A percentile compares a stretch with the other conserved stretches of the same genome.
These are phyloP conservation scores for Penicillium longicatenatum DNA, from an alignment of 495 filamentous ascomycete genomes.

Conservation along the genomic window DNA sequence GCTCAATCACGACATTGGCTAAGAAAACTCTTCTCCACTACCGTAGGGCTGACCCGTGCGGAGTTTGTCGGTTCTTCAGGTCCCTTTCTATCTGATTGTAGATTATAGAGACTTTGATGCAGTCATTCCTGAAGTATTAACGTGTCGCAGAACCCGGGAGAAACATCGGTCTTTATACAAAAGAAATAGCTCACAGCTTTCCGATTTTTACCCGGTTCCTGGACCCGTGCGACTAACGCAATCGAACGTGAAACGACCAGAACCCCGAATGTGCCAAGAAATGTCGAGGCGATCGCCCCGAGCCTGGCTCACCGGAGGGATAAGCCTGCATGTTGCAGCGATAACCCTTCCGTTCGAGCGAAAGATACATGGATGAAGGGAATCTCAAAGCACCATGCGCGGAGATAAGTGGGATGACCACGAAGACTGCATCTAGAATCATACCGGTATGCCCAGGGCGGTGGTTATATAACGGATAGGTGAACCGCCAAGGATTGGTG, in stretches of 20 bases:
- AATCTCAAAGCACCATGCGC: neutral
- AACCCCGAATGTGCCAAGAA: neutral
- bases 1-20: slow-evolving; percentile 3
- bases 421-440: neutral
- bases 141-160: neutral
- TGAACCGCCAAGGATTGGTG: neutral
- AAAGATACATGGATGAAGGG: neutral
- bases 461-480: neutral
- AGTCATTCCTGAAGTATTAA: neutral
- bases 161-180: neutral
- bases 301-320: neutral
- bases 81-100: neutral
- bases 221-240: neutral
- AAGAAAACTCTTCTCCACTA: neutral
- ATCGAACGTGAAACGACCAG: neutral
- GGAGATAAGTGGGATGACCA: neutral
- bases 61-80: neutral
- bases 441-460: neutral
- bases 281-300: neutral
- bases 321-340: neutral
- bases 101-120: neutral
- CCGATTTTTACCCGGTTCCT: neutral
- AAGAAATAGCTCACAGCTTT: neutral
- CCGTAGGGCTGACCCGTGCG: neutral
- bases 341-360: neutral